Evolutionary conservation across 2,329 filamentous ascomycete genomes (phyloP), one percentile per base, ranked within the genome.

Genomic region (Hymenoscyphus repandus): DNA sequence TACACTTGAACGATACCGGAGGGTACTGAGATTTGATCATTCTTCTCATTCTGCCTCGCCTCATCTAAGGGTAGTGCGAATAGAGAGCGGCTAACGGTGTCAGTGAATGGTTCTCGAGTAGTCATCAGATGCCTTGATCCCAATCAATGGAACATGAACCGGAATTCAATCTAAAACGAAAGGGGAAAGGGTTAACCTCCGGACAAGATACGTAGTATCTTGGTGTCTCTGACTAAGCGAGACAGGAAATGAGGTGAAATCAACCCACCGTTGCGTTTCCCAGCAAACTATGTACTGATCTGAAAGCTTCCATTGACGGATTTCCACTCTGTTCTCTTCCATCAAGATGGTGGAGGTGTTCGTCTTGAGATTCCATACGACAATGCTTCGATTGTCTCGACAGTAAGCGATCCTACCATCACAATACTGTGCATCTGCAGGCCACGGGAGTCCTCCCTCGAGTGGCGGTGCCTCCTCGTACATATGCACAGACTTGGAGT

Each of bases 381-480:
- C 7, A 12, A 62, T 51, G 1, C 33, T 51, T 13, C 40, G 22
- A 5, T 18, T 18, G 13, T 45, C 38, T 11, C 39, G 10, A 15
- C 46, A 47, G 39, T 38, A 52, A n/a, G 57, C 58, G 33, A 63
- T 33, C 33, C 53, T 57, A 12, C 58, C 59, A 41, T 59, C 58
- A n/a, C 51, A 56, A 33, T 61, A 62, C 38, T 56, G 51, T 30
- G 45, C 30, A 15, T 46, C 30, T 42, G 2, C 13, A n/a, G 7
- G 18, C 40, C 30, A 6, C 2, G 30, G 17, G 33, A 27, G 22
- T 27, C 22, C 22, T 27, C 22, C 22, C 22, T 27, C 22, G 22
- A 27, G 22, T 27, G 22, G 22, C 22, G 22, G 22, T 27, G 7
- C 22, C 22, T 27, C 51, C 4, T 17, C 32, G 33, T 53, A 51